phyloP scores from a whole-genome alignment of 208 protist species.

The Leishmania mexicana region DNA sequence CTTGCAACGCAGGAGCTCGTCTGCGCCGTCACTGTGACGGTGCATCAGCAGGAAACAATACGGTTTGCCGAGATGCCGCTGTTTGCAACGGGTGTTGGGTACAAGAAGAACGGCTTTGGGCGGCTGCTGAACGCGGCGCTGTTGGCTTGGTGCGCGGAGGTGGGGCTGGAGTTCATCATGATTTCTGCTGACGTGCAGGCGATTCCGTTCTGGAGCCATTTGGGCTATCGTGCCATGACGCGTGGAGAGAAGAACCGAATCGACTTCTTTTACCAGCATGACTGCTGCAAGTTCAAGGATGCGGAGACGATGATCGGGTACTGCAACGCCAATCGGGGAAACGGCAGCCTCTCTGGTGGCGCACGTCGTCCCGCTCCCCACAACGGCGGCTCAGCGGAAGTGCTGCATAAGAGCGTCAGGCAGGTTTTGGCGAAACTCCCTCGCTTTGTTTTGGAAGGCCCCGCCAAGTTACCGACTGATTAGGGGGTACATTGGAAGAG shows the following conservation, averaged over 20 bases:
- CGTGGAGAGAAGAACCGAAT: conserved; percentile 72
- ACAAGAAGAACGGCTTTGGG: conserved; percentile 87
- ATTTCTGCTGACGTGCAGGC: conserved; percentile 88
- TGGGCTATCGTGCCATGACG: conserved; percentile 82
- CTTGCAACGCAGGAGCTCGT: conserved; percentile 68
- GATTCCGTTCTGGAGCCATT: conserved; percentile 78
- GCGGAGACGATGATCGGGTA: conserved; percentile 89
- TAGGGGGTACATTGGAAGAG: not conserved
- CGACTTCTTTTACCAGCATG: conserved; percentile 88
- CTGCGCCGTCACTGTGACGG: conserved; percentile 76
- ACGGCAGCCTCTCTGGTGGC: not conserved
- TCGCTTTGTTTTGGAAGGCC: conserved; percentile 51
- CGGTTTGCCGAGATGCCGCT: conserved; percentile 88
- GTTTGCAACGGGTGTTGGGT: conserved; percentile 86
- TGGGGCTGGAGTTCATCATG: conserved; percentile 82
- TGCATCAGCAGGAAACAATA: conserved; percentile 77
- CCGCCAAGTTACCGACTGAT: conserved; percentile 35
- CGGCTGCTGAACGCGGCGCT: conserved; percentile 79
- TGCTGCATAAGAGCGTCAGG: conserved; percentile 17
- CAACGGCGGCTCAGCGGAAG: not conserved
- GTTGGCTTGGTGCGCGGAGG: conserved; percentile 58
- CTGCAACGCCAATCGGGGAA: conserved; percentile 20
- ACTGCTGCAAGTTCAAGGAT: conserved; percentile 86
- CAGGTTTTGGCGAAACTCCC: conserved; percentile 44
- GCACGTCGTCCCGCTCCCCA: not conserved